These are phyloP conservation scores for Penicillium odoratum DNA, from an alignment of 495 filamentous ascomycete species.

Conservation along the genomic window DNA sequence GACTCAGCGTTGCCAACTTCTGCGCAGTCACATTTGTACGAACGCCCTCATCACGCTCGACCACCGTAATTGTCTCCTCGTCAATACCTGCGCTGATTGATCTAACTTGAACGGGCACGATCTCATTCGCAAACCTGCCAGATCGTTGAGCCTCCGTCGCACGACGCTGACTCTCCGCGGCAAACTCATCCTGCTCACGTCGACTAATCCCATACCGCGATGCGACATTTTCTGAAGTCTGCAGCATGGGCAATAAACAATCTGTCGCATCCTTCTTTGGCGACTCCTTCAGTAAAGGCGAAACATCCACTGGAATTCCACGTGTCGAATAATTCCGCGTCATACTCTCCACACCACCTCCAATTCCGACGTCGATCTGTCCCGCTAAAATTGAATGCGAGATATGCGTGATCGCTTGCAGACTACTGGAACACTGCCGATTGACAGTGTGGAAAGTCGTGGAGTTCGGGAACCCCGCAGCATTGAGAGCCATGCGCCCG, in stretches of 20 bases:
- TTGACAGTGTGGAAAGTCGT: constrained; percentile 84
- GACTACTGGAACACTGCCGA: constrained; percentile 76
- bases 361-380: constrained; percentile 74
- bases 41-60: constrained; percentile 83
- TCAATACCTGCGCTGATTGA: constrained; percentile 54
- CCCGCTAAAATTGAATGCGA: constrained; percentile 70
- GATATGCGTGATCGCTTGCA: constrained; percentile 70
- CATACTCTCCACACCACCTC: constrained; percentile 93
- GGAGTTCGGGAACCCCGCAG: constrained; percentile 71
- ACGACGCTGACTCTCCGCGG: constrained; percentile 67
- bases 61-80: constrained; percentile 50
- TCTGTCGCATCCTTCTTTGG: constrained; percentile 69
- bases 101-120: constrained; percentile 68
- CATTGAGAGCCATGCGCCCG: constrained; percentile 84
- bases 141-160: constrained; percentile 65
- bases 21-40: constrained; percentile 63
- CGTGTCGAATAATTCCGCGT: constrained; percentile 79
- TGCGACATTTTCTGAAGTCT: constrained; percentile 89
- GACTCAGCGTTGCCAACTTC: constrained; percentile 75
- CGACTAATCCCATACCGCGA: constrained; percentile 68
- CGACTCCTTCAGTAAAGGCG: constrained; percentile 67
- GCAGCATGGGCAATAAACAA: constrained; percentile 91
- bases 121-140: constrained; percentile 76
- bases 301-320: constrained; percentile 79
- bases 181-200: constrained; percentile 80